Evolutionary conservation across 345 rosid genomes (phyloP).

Genomic region (Salix purpurea): DNA sequence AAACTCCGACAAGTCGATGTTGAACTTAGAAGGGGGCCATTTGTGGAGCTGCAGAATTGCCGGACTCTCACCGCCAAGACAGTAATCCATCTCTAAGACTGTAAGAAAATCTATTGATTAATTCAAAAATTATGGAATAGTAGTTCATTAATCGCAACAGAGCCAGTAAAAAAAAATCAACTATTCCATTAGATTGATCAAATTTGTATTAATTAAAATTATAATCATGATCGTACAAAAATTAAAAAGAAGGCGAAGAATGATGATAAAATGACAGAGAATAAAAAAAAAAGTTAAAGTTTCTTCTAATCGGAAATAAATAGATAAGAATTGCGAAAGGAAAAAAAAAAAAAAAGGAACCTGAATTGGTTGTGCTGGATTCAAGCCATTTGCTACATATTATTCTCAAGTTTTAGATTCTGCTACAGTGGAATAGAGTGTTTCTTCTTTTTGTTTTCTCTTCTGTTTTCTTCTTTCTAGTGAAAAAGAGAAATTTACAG

Average conservation of each 20-base stretch:
- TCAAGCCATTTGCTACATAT: neutral
- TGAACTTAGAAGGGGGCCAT: conserved; percentile 63
- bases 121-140: neutral
- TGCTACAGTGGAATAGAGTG: neutral
- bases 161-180: neutral
- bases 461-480: neutral
- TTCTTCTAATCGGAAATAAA: neutral
- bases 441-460: neutral
- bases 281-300: neutral
- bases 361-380: neutral
- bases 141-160: neutral
- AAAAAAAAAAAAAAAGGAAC: neutral
- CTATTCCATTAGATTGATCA: neutral
- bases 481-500: neutral
- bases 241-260: no score
- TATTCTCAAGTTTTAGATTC: neutral
- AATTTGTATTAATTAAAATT: no score
- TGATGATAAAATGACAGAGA: neutral
- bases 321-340: no score
- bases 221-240: neutral
- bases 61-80: conserved; percentile 42
- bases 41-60: conserved; percentile 67
- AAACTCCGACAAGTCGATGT: conserved; percentile 64
- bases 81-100: conserved; percentile 39
- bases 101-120: neutral